Percentiles rank a stretch among this genome's conserved stretches.
Evolutionary conservation across 2,329 filamentous ascomycete genomes (phyloP).

Genomic region (Curvularia sp.): DNA sequence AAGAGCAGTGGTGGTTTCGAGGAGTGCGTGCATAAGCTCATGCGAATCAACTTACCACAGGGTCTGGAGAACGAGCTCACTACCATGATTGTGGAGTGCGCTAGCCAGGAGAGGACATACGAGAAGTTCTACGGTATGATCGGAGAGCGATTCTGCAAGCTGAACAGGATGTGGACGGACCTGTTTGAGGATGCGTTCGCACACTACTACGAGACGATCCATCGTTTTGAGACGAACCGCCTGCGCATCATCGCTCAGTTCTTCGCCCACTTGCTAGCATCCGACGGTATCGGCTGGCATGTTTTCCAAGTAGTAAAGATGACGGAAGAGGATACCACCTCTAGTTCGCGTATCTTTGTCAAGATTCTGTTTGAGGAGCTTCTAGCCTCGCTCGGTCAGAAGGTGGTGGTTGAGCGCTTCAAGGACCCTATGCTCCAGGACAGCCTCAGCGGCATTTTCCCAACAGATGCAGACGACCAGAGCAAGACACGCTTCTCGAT

Average conservation of each 20-base stretch:
- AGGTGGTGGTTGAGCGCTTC: slow-evolving; percentile 77
- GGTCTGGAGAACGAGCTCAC: slow-evolving; percentile 90
- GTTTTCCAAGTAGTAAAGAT: slow-evolving; percentile 83
- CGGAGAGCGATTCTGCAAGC: slow-evolving; percentile 91
- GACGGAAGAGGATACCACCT: slow-evolving; percentile 96
- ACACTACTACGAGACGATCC: slow-evolving; percentile 96
- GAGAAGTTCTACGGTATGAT: slow-evolving; percentile 97
- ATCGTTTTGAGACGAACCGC: slow-evolving; percentile 94
- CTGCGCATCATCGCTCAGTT: slow-evolving; percentile 94
- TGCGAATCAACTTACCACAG: slow-evolving; percentile 81
- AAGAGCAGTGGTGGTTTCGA: slow-evolving; percentile 97
- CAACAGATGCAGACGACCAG: slow-evolving; percentile 77
- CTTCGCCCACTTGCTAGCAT: slow-evolving; percentile 88
- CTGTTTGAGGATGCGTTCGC: slow-evolving; percentile 89
- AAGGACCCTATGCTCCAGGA: slow-evolving; percentile 77
- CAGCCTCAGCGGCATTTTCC: slow-evolving; percentile 85
- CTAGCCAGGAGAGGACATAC: slow-evolving; percentile 94
- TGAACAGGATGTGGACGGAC: slow-evolving; percentile 93
- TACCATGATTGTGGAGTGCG: slow-evolving; percentile 97
- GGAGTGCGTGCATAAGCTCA: slow-evolving; percentile 95
- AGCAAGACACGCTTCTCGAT: slow-evolving; percentile 95
- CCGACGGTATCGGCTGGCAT: slow-evolving; percentile 92
- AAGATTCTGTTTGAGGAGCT: slow-evolving; percentile 97
- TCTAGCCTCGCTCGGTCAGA: slow-evolving; percentile 83
- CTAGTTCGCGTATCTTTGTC: slow-evolving; percentile 95